Base-by-base conservation (phyloP, 2,329 filamentous ascomycete genomes). In the Fusarium redolens region DNA sequence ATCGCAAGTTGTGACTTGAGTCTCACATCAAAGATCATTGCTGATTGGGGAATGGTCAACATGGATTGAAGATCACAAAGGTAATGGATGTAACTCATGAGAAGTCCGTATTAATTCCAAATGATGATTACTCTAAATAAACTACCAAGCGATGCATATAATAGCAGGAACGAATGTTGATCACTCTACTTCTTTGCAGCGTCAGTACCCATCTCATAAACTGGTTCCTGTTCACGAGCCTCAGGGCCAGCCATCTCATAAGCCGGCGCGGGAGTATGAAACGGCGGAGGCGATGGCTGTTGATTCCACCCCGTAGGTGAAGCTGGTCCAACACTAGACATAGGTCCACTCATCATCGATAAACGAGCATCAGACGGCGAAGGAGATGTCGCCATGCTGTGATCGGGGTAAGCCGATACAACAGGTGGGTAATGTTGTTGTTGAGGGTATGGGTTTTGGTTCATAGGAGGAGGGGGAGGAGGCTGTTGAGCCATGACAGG, bases 241-340 rank as follows among this genome's bases (percentile, higher is more conserved):
- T 62, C 52, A 20, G 52, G 40, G 1, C 59, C 52, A n/a, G 59
- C 38, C 25, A 62, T 45, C 18, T 62, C 59, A 17, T 62, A 62
- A 0, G 59, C 59, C 3, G 59, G 59, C 5, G 59, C 59, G 10
- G 52, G 59, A 9, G 52, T 45, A 3, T 18, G 31, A 11, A 59
- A n/a, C 1, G 52, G 52, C 1, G 59, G 22, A 7, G 59, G 59
- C 6, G 59, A 38, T 10, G 52, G 40, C 7, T 59, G 22, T 17
- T 62, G 59, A n/a, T 28, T 12, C 59, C 52, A 62, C 11, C 31
- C 52, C 52, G 2, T 5, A 0, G 52, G 52, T 7, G 59, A 60
- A 10, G 25, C 4, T 28, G 52, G 33, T 9, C 38, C 58, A 2
- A 44, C 28, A 5, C 30, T 17, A 14, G 58, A 58, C 4, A 37